A percentile compares a stretch with the other conserved stretches of the same genome.
phyloP scores from a whole-genome alignment of 176 grass and related monocot genomes.

The Pharus latifolius region DNA sequence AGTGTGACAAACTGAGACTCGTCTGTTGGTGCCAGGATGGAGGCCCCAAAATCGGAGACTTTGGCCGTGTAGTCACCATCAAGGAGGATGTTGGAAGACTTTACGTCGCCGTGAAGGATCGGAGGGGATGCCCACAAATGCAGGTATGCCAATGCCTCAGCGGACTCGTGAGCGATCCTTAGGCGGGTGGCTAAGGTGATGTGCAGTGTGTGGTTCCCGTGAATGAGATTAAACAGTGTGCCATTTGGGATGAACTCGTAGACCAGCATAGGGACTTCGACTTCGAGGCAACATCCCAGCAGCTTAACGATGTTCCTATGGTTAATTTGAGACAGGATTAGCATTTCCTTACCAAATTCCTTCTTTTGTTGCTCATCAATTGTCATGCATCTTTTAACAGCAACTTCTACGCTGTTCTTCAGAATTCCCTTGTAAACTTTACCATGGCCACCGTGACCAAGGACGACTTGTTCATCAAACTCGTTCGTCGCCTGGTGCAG shows the following conservation, averaged over 20 bases:
- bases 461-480: not conserved
- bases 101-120: not conserved
- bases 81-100: not conserved
- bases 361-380: not conserved
- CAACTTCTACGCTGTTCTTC: not conserved
- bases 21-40: conserved; percentile 11
- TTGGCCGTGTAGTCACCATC: not conserved
- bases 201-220: not conserved
- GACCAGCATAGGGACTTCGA: not conserved
- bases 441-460: conserved; percentile 4
- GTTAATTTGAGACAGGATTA: conserved; percentile 2
- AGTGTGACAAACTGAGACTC: conserved; percentile 20
- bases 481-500: not conserved
- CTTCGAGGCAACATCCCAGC: not conserved
- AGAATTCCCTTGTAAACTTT: conserved; percentile 1
- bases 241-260: conserved; percentile 7
- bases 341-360: conserved; percentile 1
- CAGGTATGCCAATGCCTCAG: not conserved
- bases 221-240: not conserved
- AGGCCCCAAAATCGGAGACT: conserved; percentile 25
- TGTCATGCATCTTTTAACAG: not conserved
- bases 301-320: conserved; percentile 12
- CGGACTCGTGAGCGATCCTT: not conserved
- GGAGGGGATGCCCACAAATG: not conserved
- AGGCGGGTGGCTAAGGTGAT: not conserved